Evolutionary conservation across 768 basidiomycete genomes (phyloP).

Genomic region (Crassisporium funariophilum): DNA sequence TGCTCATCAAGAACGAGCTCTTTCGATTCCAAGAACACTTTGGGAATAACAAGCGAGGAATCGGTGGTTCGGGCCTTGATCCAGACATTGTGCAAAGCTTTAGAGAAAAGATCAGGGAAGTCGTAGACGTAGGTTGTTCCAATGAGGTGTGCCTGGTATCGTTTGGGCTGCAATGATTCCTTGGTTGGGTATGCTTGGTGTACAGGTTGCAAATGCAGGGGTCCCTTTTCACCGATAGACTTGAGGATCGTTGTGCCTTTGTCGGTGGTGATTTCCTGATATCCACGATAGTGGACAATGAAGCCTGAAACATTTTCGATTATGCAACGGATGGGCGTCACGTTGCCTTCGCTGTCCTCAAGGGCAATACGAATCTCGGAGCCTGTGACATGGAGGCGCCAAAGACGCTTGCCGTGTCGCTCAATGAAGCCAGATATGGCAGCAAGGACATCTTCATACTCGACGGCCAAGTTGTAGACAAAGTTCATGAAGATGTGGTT

Average conservation of each 20-base stretch:
- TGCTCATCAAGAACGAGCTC: constrained; percentile 96
- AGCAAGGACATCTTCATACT: constrained; percentile 94
- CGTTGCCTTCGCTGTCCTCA: constrained; percentile 93
- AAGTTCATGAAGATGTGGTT: constrained; percentile 99
- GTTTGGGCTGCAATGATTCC: constrained; percentile 97
- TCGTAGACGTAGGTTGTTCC: constrained; percentile 99
- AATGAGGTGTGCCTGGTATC: constrained; percentile 97
- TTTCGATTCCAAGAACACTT: constrained; percentile 76
- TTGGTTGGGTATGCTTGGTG: constrained; percentile 94
- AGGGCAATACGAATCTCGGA: constrained; percentile 95
- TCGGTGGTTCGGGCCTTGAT: constrained; percentile 64
- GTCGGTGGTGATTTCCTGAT: constrained; percentile 97
- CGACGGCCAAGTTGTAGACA: constrained; percentile 93
- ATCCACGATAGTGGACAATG: constrained; percentile 97
- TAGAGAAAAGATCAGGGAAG: constrained; percentile 98
- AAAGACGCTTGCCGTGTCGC: constrained; percentile 95
- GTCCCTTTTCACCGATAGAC: constrained; percentile 97
- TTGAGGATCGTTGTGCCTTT: constrained; percentile 95
- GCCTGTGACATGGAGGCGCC: constrained; percentile 97
- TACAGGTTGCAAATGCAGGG: constrained; percentile 94
- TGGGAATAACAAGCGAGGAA: constrained; percentile 71
- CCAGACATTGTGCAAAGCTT: constrained; percentile 95
- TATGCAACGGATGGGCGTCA: constrained; percentile 94
- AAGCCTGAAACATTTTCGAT: constrained; percentile 99
- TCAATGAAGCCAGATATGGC: constrained; percentile 99